Evolutionary conservation across 495 filamentous ascomycete genomes (phyloP), one percentile per base, ranked within the genome.

Genomic region (Cercophora sp.): DNA sequence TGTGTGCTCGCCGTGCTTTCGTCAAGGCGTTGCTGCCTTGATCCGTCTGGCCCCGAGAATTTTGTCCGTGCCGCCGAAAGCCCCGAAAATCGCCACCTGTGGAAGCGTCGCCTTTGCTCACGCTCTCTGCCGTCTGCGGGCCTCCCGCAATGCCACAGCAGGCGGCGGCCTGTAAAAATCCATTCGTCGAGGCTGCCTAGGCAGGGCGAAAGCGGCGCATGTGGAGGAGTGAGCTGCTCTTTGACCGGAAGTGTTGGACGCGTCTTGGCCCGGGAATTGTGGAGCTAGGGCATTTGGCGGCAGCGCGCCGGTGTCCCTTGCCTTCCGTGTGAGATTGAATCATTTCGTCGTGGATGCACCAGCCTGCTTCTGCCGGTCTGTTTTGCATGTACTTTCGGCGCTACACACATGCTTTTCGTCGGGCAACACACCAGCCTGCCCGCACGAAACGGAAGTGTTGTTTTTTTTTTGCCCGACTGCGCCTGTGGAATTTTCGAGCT

Each of bases 261-360:
- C 16, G 31, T 24, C 27, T 19, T 46, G 45, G 11, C 45, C 45
- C 52, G 52, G 52, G 36, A 55, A 55, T 55, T 55, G 52, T 55
- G 52, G 52, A 55, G 39, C 52, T 49, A 16, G 15, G 36, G 36
- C 23, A 20, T 34, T 27, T 42, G 36, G 48, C 48, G 37, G 48
- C 37, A 19, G 39, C 26, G 27, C 27, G 52, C 44, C 48, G 48
- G 24, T 51, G 36, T 51, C 19, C 18, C n/a, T 40, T 15, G 20
- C 22, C 9, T 13, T 34, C 37, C 13, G 35, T 36, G 48, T 19
- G 37, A 51, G 26, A 51, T 41, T 22, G 40, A 43, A 22, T 25
- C 10, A 13, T 43, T 31, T 31, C 20, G 25, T 22, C 27, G 34
- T 34, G 29, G 32, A 13, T 34, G 24, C 27, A 23, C 20, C 36